Percentiles rank a stretch among this genome's conserved stretches.
Conservation (phyloP, 305 asterid species). For the Andrographis paniculata region DNA sequence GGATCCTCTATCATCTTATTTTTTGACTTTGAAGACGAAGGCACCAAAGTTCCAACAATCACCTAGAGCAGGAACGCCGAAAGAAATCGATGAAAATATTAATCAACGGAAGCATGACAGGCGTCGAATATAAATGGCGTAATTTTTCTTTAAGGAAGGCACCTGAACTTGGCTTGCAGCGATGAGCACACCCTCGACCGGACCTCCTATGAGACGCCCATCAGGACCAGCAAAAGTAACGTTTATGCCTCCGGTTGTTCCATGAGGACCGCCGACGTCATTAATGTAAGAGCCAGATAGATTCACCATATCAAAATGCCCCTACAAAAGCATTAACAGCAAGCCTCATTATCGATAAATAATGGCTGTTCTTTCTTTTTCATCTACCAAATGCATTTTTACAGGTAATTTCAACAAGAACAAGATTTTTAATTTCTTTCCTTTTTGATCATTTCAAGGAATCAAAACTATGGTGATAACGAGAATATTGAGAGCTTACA, state of each 20-base stretch:
- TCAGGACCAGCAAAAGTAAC: conserved; percentile 75
- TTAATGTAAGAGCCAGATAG: conserved; percentile 66
- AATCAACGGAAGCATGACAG: too few species aligned
- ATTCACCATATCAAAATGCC: conserved; percentile 68
- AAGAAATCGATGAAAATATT: too few species aligned
- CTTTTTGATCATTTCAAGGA: neutral
- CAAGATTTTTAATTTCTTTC: neutral
- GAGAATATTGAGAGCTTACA: conserved; percentile 21
- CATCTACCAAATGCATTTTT: neutral
- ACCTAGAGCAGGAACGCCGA: too few species aligned
- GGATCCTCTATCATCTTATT: conserved; percentile 30
- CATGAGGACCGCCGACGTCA: conserved; percentile 40
- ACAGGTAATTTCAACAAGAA: neutral
- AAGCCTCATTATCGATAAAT: conserved; percentile 4
- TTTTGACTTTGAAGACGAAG: conserved; percentile 41
- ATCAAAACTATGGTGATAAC: neutral
- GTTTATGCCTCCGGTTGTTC: conserved; percentile 52
- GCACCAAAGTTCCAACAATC: conserved; percentile 54
- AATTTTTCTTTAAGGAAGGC: conserved; percentile 5
- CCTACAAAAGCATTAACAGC: conserved; percentile 30
- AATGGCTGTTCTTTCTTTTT: neutral
- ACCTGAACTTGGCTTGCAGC: conserved; percentile 91
- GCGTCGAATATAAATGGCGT: too few species aligned
- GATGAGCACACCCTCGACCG: conserved; percentile 70
- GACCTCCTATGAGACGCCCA: conserved; percentile 81